Percentiles rank a stretch among this genome's conserved stretches.
Evolutionary conservation across 805 yeast species (phyloP).

Genomic region (Pichia nakasei): DNA sequence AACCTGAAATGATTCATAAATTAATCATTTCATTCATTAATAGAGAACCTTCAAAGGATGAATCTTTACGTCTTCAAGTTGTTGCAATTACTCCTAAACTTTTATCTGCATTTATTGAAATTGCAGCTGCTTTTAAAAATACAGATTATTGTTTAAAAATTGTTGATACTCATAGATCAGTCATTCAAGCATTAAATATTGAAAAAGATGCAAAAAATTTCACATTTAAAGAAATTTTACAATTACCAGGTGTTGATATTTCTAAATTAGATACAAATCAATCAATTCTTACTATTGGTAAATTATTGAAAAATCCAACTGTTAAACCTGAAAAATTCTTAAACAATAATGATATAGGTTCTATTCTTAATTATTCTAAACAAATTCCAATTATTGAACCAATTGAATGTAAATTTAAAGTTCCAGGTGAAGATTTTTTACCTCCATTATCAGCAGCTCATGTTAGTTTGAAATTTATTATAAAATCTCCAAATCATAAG

Average conservation of each 20-base stretch:
- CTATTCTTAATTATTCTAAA: conserved; percentile 47
- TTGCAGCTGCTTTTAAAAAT: conserved; percentile 72
- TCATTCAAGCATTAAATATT: conserved; percentile 61
- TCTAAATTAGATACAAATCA: conserved; percentile 40
- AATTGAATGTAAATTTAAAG: conserved; percentile 63
- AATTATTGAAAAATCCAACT: conserved; percentile 51
- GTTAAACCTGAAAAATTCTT: conserved; percentile 47
- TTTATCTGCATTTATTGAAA: conserved; percentile 65
- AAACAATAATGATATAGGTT: conserved; percentile 37
- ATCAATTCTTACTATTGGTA: conserved; percentile 57
- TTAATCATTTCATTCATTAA: conserved; percentile 51
- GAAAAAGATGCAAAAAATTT: conserved; percentile 32
- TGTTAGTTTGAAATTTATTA: conserved; percentile 63
- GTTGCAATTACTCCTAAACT: conserved; percentile 59
- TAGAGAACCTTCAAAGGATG: conserved; percentile 36
- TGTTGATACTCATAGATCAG: conserved; percentile 56
- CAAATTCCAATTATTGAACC: conserved; percentile 63
- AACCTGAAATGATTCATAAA: conserved; percentile 39
- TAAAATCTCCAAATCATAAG: conserved; percentile 65
- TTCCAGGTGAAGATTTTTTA: conserved; percentile 74
- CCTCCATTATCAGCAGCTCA: conserved; percentile 70
- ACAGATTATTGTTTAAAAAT: conserved; percentile 54
- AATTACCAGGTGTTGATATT: conserved; percentile 65
- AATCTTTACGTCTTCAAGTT: conserved; percentile 41
- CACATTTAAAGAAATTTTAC: conserved; percentile 58